A percentile compares a stretch with the other conserved stretches of the same genome.
These are phyloP conservation scores for Echites panduratus DNA, from an alignment of 257 asterid species.

Conservation along the genomic window DNA sequence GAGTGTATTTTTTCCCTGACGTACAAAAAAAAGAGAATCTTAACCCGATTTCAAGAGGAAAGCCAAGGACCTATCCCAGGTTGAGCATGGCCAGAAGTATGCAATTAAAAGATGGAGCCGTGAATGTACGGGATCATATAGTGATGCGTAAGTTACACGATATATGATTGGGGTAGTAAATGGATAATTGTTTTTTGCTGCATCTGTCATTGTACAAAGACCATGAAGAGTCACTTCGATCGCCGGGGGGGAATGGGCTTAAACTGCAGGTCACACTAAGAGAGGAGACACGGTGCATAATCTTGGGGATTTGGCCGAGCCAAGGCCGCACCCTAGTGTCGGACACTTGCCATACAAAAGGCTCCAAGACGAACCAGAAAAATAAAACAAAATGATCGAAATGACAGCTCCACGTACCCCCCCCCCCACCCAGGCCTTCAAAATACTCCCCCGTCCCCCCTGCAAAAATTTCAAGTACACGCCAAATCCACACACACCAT, in stretches of 20 bases:
- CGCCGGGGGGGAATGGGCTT: neutral
- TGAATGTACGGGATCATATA: neutral
- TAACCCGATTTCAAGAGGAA: neutral
- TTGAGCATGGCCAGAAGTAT: slow-evolving; percentile 16
- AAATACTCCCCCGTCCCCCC: slow-evolving; percentile 17
- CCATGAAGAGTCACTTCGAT: slow-evolving; percentile 34
- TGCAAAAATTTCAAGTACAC: slow-evolving; percentile 13
- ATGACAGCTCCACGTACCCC: slow-evolving; percentile 36
- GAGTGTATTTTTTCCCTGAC: neutral
- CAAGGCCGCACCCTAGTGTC: slow-evolving; percentile 43
- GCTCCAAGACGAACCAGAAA: slow-evolving; percentile 21
- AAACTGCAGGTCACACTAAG: neutral
- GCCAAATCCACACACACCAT: slow-evolving; percentile 25
- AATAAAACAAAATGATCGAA: slow-evolving; percentile 16
- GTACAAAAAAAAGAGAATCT: neutral
- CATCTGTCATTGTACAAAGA: neutral
- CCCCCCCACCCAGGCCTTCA: neutral
- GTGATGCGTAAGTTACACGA: neutral
- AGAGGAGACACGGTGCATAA: slow-evolving; percentile 39
- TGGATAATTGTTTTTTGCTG: too few species aligned
- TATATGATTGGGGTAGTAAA: neutral
- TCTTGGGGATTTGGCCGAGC: slow-evolving; percentile 43
- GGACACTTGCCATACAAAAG: slow-evolving; percentile 42
- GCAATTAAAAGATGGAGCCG: slow-evolving; percentile 7
- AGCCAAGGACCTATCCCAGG: neutral